phyloP scores from a whole-genome alignment of 768 basidiomycete genomes.

The Mycena vulgaris region DNA sequence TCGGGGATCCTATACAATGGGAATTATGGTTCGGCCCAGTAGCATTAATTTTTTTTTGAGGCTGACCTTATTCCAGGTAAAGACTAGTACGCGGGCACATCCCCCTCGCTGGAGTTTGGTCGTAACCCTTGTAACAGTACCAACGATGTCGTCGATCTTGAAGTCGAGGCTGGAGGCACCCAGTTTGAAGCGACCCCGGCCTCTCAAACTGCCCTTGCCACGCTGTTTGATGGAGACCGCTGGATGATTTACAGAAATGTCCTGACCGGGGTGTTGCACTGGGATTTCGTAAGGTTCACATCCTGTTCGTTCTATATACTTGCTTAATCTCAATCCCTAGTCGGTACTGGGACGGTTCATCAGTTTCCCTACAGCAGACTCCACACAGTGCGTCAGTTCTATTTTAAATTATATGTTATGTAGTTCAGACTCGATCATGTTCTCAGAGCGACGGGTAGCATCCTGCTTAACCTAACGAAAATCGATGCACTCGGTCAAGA shows the following conservation, averaged over 20 bases:
- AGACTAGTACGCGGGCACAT: conserved; percentile 54
- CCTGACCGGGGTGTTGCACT: conserved; percentile 71
- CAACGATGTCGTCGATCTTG: conserved; percentile 74
- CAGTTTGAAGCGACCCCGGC: conserved; percentile 63
- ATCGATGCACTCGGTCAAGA: conserved; percentile 64
- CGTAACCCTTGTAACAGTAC: conserved; percentile 53
- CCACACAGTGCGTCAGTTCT: conserved; percentile 51
- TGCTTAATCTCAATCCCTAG: conserved; percentile 49
- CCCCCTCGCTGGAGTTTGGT: not conserved
- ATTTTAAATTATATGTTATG: not conserved
- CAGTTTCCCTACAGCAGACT: conserved; percentile 70
- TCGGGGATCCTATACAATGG: conserved; percentile 79
- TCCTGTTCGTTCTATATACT: conserved; percentile 2
- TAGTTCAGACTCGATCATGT: not conserved
- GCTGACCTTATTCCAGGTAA: conserved; percentile 51
- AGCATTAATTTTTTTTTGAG: not conserved
- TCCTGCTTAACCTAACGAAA: conserved; percentile 71
- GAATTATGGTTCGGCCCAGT: conserved; percentile 67
- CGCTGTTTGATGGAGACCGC: conserved; percentile 68
- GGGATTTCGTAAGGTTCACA: conserved; percentile 74
- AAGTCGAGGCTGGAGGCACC: conserved; percentile 74
- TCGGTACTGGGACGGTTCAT: conserved; percentile 78
- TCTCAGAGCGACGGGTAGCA: conserved; percentile 67
- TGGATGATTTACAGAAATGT: conserved; percentile 83
- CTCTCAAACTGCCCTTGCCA: conserved; percentile 65